Evolutionary conservation across 2,329 filamentous ascomycete genomes (phyloP).

Genomic region (Ophiostoma piceae): DNA sequence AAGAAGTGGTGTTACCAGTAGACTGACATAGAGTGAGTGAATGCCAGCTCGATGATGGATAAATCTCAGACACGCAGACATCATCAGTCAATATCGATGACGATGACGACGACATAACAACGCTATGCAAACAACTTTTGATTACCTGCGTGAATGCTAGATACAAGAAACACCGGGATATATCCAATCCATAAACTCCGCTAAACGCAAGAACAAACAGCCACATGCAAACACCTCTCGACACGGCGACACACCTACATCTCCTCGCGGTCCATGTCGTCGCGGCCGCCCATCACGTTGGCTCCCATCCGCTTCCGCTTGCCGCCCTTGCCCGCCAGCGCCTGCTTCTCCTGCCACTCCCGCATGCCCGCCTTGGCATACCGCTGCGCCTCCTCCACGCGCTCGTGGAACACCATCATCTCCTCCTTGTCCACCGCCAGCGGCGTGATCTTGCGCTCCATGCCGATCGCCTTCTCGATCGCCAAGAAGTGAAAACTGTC

Average conservation of each 20-base stretch:
- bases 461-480: slow-evolving; percentile 77
- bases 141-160: background rate
- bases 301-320: slow-evolving; percentile 44
- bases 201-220: background rate
- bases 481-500: slow-evolving; percentile 74
- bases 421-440: slow-evolving; percentile 69
- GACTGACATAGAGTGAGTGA: background rate
- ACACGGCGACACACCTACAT: slow-evolving; percentile 42
- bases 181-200: slow-evolving; percentile 7
- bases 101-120: background rate
- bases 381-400: slow-evolving; percentile 79
- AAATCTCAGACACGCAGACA: background rate
- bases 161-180: background rate
- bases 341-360: slow-evolving; percentile 52
- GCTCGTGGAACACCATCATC: slow-evolving; percentile 71
- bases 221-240: background rate
- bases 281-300: slow-evolving; percentile 34
- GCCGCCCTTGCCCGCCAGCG: slow-evolving; percentile 31
- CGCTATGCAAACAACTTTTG: background rate
- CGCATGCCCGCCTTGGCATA: slow-evolving; percentile 78
- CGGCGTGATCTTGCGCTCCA: slow-evolving; percentile 58
- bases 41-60: background rate
- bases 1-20: too few relatives aligned
- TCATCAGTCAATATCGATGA: background rate
- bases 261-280: slow-evolving; percentile 72